Evolutionary conservation across 2,329 filamentous ascomycete genomes (phyloP).

Genomic region (Penicillium sp.): DNA sequence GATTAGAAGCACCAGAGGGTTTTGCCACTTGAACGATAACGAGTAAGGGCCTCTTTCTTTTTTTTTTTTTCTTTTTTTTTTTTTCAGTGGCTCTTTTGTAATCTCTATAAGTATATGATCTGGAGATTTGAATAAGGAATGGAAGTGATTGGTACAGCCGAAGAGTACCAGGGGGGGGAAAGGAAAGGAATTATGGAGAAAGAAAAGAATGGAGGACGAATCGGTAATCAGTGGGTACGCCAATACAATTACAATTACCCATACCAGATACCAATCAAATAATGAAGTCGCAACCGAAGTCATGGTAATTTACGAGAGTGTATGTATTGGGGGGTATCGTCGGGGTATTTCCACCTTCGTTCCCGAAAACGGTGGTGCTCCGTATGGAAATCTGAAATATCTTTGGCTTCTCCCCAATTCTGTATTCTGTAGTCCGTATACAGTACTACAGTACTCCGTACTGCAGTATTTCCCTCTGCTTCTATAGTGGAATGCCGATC

Average conservation of each 20-base stretch:
- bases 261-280: neutral
- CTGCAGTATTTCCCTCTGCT: neutral
- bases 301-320: neutral
- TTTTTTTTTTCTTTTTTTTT: constrained; percentile 11
- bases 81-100: constrained; percentile 9
- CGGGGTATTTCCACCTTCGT: neutral
- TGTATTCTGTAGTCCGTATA: too few relatives aligned
- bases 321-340: neutral
- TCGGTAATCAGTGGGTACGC: constrained; percentile 15
- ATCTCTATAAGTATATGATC: too few relatives aligned
- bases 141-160: constrained; percentile 25
- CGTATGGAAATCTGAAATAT: too few relatives aligned
- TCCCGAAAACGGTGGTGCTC: too few relatives aligned
- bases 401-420: too few relatives aligned
- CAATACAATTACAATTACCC: neutral
- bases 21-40: constrained; percentile 27
- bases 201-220: constrained; percentile 13
- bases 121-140: constrained; percentile 2
- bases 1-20: constrained; percentile 8
- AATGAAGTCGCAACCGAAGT: neutral
- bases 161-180: constrained; percentile 2
- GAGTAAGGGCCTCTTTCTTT: constrained; percentile 4
- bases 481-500: too few relatives aligned
- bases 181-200: constrained; percentile 22
- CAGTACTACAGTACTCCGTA: too few relatives aligned